Base-by-base conservation (phyloP, 2,329 filamentous ascomycete species). In the Diaporthe ampelina region DNA sequence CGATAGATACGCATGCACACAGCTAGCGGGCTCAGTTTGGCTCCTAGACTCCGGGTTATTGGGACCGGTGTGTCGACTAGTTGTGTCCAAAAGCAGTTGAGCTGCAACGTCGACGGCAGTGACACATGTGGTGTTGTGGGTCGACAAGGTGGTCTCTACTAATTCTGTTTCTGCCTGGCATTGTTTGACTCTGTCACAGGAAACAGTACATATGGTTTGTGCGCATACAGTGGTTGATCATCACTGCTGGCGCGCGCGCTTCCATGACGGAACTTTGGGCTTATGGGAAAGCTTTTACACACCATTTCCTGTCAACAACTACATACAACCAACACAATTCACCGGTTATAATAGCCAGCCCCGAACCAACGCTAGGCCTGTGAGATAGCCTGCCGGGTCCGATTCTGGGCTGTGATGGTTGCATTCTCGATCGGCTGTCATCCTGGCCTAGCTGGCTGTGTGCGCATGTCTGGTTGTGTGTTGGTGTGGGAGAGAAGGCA, bases 341-440 rank as follows among this genome's bases (percentile, higher is more conserved):
- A 24, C 57, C n/a, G n/a, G n/a, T 40, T 17, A 43, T 37, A 43
- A 35, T 32, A 67, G 63, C 63, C 63, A 67, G 63, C 63, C 63
- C 63, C 45, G 43, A 35, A 21, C n/a, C 37, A 3, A 29, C 58
- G 21, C 45, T 40, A 52, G 48, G 45, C 45, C 4, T 26, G 63
- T 45, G 3, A 50, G 45, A 68, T 68, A 54, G 63, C 63, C 63
- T 68, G 63, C 63, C 63, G 63, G 63, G 63, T 17, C 21, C 8
- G 32, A 10, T 37, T n/a, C 48, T 50, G 48, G 58, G 63, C 32
- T 40, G 63, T 52, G n/a, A n/a, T 40, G 63, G 63, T 37, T 67
- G 48, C 63, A 67, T 52, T 52, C 61, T 19, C 43, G 61, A 67
- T 67, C 61, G 61, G 61, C 43, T 37, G 61, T 67, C 61, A 52